Conservation (phyloP, 2,329 filamentous ascomycete genomes). For the Coniochaeta pulveracea region DNA sequence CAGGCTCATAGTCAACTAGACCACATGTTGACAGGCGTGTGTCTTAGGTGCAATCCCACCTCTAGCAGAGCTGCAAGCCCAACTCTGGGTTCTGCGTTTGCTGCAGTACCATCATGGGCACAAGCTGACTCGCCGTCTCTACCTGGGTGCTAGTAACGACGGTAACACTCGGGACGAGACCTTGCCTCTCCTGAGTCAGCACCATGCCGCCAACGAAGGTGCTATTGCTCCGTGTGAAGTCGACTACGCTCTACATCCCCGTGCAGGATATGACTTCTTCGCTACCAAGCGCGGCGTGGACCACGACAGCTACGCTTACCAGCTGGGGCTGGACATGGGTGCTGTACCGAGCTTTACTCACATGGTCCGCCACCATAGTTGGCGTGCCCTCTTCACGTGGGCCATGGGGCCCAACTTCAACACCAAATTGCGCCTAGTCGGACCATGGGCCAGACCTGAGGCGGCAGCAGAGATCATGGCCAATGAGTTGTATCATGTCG, state of each 20-base stretch:
- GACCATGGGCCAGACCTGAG: conserved; percentile 28
- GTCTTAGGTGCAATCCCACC: conserved; percentile 31
- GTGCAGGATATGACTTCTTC: conserved; percentile 20
- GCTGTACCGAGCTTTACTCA: conserved; percentile 25
- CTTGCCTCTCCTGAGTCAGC: background rate
- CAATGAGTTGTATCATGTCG: conserved; percentile 27
- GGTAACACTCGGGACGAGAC: background rate
- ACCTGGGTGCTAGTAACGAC: background rate
- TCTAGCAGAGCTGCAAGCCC: conserved; percentile 34
- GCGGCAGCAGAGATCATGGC: conserved; percentile 25
- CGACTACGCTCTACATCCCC: conserved; percentile 26
- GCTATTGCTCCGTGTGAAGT: conserved; percentile 22
- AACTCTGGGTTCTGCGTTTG: conserved; percentile 32
- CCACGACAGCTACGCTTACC: conserved; percentile 37
- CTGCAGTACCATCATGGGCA: conserved; percentile 18
- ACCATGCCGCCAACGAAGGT: conserved; percentile 8
- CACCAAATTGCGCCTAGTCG: conserved; percentile 33
- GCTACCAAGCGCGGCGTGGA: conserved; percentile 29
- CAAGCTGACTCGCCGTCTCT: conserved; percentile 6
- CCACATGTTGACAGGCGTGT: background rate
- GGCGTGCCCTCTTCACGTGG: conserved; percentile 29
- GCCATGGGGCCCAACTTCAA: conserved; percentile 38
- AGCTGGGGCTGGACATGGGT: conserved; percentile 34
- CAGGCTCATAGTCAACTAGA: background rate
- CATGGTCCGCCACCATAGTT: conserved; percentile 18